Percentiles rank a stretch among this genome's conserved stretches.
phyloP scores from a whole-genome alignment of 441 rosid species.

The Isatis lusitanica region DNA sequence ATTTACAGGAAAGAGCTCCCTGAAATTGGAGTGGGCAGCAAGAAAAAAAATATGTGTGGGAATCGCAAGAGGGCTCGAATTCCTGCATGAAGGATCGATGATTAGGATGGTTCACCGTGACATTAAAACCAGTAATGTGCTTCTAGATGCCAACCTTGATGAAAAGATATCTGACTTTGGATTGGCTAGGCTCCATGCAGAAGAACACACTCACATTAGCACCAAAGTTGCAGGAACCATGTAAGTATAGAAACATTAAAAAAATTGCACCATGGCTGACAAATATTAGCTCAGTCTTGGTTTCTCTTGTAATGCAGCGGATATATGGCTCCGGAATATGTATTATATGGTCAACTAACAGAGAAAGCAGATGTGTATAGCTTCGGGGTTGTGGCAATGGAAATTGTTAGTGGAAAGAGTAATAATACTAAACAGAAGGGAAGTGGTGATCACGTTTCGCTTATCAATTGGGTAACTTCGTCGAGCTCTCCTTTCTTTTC shows the following conservation, averaged over 20 bases:
- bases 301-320: neutral
- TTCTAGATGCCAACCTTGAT: neutral
- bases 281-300: neutral
- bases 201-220: neutral
- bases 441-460: neutral
- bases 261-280: neutral
- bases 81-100: neutral
- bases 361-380: neutral
- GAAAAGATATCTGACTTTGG: neutral
- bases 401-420: neutral
- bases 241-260: neutral
- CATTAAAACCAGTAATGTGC: neutral
- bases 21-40: neutral
- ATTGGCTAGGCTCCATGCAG: neutral
- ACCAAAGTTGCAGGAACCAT: neutral
- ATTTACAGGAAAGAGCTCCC: neutral
- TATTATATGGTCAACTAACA: neutral
- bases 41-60: neutral
- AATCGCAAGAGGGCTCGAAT: neutral
- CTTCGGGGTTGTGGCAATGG: neutral
- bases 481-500: neutral
- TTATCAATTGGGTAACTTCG: neutral
- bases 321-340: constrained; percentile 6
- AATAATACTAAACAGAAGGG: neutral
- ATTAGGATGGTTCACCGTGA: constrained; percentile 2